Conservation (phyloP, 306 rosid genomes). For the Quercus wislizeni region DNA sequence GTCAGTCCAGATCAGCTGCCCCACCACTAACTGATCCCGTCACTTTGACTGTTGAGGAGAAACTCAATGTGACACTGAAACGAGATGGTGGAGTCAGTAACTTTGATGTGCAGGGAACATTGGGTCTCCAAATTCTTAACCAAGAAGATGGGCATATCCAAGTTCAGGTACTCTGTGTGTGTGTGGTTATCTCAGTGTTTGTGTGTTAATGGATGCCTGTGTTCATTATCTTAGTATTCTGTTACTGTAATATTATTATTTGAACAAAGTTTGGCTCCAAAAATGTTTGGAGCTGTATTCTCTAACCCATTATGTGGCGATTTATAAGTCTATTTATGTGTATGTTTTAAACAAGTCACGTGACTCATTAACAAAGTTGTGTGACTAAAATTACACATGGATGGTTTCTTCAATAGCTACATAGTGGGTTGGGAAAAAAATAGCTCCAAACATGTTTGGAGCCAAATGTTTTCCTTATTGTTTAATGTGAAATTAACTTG, state of each 20-base stretch:
- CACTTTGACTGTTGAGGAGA: conserved; percentile 92
- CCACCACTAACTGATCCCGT: conserved; percentile 83
- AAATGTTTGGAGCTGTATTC: no score
- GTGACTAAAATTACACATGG: no score
- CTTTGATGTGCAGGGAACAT: conserved; percentile 90
- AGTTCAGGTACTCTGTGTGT: conserved; percentile 66
- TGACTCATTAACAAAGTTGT: no score
- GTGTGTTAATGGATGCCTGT: background rate
- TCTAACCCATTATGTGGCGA: no score
- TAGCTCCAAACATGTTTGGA: no score
- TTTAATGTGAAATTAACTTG: background rate
- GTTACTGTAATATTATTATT: background rate
- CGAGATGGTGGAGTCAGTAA: conserved; percentile 93
- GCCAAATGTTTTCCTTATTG: background rate
- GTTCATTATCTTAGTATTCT: background rate
- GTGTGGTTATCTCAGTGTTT: background rate
- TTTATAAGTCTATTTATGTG: no score
- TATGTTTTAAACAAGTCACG: no score
- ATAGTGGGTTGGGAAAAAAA: no score
- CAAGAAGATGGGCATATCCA: conserved; percentile 81
- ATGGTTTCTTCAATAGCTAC: no score
- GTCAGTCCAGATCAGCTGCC: conserved; percentile 65
- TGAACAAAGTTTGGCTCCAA: no score
- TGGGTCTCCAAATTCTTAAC: conserved; percentile 88
- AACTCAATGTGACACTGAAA: conserved; percentile 79